Evolutionary conservation across 2,329 filamentous ascomycete species (phyloP).

Genomic region (Stenocarpella maydis): DNA sequence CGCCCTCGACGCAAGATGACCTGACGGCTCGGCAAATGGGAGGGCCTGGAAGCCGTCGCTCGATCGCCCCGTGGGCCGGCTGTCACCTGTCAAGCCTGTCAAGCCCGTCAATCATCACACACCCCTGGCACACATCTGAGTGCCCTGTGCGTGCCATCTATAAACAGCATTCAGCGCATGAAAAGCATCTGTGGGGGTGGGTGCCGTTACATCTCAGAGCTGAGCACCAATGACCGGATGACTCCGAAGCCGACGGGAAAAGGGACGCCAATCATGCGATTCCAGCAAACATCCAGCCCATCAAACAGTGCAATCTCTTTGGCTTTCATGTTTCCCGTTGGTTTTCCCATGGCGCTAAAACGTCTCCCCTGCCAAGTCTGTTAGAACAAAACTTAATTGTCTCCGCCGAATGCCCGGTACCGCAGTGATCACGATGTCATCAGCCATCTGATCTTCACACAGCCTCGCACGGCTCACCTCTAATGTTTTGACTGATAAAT

Average conservation of each 20-base stretch:
- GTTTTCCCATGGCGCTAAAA: neutral
- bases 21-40: neutral
- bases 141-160: neutral
- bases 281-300: neutral
- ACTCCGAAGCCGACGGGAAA: neutral
- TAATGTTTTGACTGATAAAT: too few relatives aligned
- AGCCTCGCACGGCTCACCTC: too few relatives aligned
- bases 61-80: too few relatives aligned
- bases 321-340: neutral
- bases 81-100: too few relatives aligned
- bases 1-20: too few relatives aligned
- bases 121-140: neutral
- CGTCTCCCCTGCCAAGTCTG: neutral
- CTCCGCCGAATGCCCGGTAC: too few relatives aligned
- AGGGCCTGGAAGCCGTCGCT: neutral
- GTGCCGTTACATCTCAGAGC: neutral
- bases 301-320: conserved; percentile 1
- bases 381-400: neutral
- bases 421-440: too few relatives aligned
- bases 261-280: neutral
- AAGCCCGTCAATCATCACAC: neutral
- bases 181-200: neutral
- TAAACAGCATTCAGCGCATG: neutral
- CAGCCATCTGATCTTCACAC: too few relatives aligned
- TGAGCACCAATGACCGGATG: neutral